Evolutionary conservation across 83 land plant genomes (phyloP).

Genomic region (Picea mariana): DNA sequence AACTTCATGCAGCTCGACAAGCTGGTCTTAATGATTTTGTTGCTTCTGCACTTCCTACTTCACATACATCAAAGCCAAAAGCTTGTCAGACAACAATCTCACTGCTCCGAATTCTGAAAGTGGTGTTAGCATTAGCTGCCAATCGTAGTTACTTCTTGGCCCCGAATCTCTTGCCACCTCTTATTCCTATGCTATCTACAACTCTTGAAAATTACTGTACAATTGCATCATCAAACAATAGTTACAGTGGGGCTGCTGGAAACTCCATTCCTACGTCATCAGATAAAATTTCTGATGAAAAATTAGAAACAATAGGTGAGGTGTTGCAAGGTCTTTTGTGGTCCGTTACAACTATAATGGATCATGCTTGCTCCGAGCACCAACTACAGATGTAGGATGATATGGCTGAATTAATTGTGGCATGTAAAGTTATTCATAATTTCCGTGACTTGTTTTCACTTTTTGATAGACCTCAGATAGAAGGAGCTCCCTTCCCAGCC

Average conservation of each 20-base stretch:
- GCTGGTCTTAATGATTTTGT: slow-evolving; percentile 92
- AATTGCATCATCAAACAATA: slow-evolving; percentile 59
- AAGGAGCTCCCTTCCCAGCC: slow-evolving; percentile 91
- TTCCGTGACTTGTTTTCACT: slow-evolving; percentile 89
- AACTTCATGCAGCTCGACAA: slow-evolving; percentile 89
- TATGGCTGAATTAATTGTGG: slow-evolving; percentile 66
- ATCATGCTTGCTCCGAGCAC: slow-evolving; percentile 45
- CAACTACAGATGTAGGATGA: slow-evolving; percentile 87
- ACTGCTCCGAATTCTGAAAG: slow-evolving; percentile 62
- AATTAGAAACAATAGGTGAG: slow-evolving; percentile 69
- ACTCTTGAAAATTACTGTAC: slow-evolving; percentile 89
- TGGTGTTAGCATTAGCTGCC: slow-evolving; percentile 59
- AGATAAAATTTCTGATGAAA: slow-evolving; percentile 55
- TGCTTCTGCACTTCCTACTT: slow-evolving; percentile 86
- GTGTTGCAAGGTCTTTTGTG: slow-evolving; percentile 78
- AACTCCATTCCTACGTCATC: slow-evolving; percentile 2
- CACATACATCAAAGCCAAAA: slow-evolving; percentile 93
- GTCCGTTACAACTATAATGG: slow-evolving; percentile 61
- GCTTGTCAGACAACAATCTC: slow-evolving; percentile 77
- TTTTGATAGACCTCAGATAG: slow-evolving; percentile 89
- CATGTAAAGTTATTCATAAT: slow-evolving; percentile 82
- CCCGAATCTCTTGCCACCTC: slow-evolving; percentile 85
- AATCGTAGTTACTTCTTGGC: slow-evolving; percentile 85
- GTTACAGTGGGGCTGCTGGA: slow-evolving; percentile 21
- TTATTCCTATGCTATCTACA: slow-evolving; percentile 86